Percentiles rank a stretch among this genome's conserved stretches.
These are phyloP conservation scores for Globisporangium rhizosaccharum DNA, from an alignment of 352 stramenopile genomes.

Conservation along the genomic window DNA sequence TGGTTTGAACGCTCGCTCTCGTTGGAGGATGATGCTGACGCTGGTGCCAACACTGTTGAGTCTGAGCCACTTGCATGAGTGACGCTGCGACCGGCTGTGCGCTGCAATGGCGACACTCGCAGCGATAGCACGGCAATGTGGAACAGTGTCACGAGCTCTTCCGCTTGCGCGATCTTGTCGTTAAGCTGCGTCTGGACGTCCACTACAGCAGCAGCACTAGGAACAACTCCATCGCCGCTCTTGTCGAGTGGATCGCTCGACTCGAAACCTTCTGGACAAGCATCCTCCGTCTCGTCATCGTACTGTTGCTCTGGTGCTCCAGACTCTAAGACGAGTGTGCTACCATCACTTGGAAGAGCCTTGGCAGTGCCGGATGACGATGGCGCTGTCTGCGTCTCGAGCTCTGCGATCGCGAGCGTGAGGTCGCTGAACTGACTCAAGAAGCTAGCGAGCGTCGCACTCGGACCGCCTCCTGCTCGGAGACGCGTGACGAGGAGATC, in stretches of 20 bases:
- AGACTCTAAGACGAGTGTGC: background rate
- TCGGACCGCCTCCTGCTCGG: background rate
- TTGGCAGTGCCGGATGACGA: background rate
- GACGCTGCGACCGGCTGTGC: background rate
- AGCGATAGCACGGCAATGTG: slow-evolving; percentile 5
- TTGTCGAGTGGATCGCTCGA: too few relatives aligned
- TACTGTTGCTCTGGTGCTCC: background rate
- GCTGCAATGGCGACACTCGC: background rate
- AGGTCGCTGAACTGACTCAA: slow-evolving; percentile 12
- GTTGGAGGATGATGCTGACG: too few relatives aligned
- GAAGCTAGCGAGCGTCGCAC: slow-evolving; percentile 1
- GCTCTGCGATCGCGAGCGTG: slow-evolving; percentile 2
- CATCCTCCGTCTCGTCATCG: background rate
- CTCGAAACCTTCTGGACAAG: too few relatives aligned
- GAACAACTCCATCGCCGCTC: background rate
- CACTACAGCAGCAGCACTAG: too few relatives aligned
- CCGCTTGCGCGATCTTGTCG: slow-evolving; percentile 8
- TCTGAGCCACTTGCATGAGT: background rate
- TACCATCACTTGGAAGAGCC: background rate
- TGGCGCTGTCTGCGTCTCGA: background rate
- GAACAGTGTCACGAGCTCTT: slow-evolving; percentile 3
- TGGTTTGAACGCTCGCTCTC: too few relatives aligned
- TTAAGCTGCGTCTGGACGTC: slow-evolving; percentile 1
- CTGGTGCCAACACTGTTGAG: background rate
- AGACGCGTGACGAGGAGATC: too few relatives aligned